Evolutionary conservation across 1,284 basidiomycete genomes (phyloP).

Genomic region (Chiua sp.): DNA sequence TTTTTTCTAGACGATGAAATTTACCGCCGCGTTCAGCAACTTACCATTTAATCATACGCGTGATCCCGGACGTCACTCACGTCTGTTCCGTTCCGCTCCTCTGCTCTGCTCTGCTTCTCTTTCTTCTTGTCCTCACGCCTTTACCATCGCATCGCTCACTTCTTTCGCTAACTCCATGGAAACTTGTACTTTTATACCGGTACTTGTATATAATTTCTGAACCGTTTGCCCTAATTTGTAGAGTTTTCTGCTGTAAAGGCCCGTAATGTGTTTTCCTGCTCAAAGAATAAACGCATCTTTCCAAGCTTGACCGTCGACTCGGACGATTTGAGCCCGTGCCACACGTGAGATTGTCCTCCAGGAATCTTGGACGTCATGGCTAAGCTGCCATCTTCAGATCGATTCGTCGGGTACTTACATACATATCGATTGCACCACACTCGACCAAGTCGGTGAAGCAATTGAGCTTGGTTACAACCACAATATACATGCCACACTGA

Average conservation of each 20-base stretch:
- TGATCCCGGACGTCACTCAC: conserved; percentile 12
- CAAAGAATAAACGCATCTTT: background rate
- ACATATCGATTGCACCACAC: too few relatives aligned
- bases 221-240: conserved; percentile 5
- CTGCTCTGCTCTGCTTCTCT: conserved; percentile 9
- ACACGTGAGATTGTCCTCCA: too few relatives aligned
- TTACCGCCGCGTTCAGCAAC: conserved; percentile 20
- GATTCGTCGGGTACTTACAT: too few relatives aligned
- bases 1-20: conserved; percentile 52
- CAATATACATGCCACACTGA: too few relatives aligned
- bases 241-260: conserved; percentile 1
- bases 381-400: too few relatives aligned
- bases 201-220: conserved; percentile 1
- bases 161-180: conserved; percentile 19
- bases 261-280: background rate
- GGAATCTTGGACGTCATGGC: too few relatives aligned
- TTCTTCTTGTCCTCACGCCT: conserved; percentile 5
- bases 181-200: conserved; percentile 4
- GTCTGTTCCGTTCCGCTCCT: background rate
- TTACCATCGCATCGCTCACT: conserved; percentile 23
- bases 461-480: too few relatives aligned
- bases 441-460: too few relatives aligned
- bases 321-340: too few relatives aligned
- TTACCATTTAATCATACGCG: background rate
- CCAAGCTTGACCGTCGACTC: background rate